Evolutionary conservation across 2,329 filamentous ascomycete genomes (phyloP).

Genomic region (Sclerotiophoma versabilis): DNA sequence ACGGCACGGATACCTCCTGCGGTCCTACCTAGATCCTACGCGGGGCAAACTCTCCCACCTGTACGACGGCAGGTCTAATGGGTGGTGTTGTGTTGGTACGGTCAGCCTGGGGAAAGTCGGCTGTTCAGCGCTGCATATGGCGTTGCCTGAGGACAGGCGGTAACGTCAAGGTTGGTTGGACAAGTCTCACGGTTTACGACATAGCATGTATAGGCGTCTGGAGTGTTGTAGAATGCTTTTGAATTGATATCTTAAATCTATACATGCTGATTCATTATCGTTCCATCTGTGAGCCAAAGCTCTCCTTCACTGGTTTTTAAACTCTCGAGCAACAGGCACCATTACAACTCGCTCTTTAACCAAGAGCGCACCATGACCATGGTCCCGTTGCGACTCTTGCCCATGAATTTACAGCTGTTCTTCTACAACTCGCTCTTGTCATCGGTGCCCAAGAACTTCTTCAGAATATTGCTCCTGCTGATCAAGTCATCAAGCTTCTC

Average conservation of each 20-base stretch:
- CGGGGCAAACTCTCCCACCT: not conserved
- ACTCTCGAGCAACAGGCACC: not conserved
- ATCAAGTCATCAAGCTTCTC: slow-evolving; percentile 89
- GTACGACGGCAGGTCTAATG: not conserved
- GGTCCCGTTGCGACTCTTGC: not conserved
- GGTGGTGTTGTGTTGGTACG: not conserved
- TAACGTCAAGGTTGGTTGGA: not conserved
- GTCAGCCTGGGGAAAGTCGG: not conserved
- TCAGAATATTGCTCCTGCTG: slow-evolving; percentile 85
- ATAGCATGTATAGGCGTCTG: slow-evolving; percentile 7
- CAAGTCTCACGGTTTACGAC: not conserved
- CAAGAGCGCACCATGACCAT: slow-evolving; percentile 1
- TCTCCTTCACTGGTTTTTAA: too few relatives aligned
- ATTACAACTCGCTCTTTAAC: not conserved
- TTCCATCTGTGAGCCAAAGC: not conserved
- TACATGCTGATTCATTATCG: slow-evolving; percentile 11
- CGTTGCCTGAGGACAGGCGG: not conserved
- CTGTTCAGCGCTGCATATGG: not conserved
- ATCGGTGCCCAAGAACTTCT: slow-evolving; percentile 71
- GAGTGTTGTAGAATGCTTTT: slow-evolving; percentile 8
- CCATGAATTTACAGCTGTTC: not conserved
- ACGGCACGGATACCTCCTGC: not conserved
- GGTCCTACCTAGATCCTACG: not conserved
- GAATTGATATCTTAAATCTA: slow-evolving; percentile 6
- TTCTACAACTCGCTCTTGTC: slow-evolving; percentile 75